These are phyloP conservation scores for Epicoccum sorghinum DNA, from an alignment of 2,329 filamentous ascomycete species.

Conservation along the genomic window DNA sequence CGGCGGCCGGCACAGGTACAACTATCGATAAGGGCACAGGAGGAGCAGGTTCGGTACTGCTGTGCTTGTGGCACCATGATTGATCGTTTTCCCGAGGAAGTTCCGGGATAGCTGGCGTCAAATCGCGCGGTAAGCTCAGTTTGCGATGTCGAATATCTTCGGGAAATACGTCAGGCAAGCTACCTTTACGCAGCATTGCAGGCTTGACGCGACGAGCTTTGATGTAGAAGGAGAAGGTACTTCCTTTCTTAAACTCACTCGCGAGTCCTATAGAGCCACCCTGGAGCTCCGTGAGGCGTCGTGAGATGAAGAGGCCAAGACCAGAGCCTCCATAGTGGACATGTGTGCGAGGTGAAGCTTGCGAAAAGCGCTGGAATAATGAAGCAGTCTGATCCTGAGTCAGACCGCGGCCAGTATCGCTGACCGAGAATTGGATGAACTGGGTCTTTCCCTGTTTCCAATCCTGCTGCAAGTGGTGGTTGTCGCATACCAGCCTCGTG, in stretches of 20 bases:
- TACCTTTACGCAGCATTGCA: conserved; percentile 20
- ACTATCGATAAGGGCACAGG: not conserved
- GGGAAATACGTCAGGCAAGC: conserved; percentile 24
- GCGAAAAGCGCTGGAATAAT: conserved; percentile 41
- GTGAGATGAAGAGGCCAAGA: conserved; percentile 42
- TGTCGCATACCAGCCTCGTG: conserved; percentile 26
- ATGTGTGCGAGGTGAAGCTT: conserved; percentile 42
- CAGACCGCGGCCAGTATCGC: conserved; percentile 51
- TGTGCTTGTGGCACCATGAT: conserved; percentile 2
- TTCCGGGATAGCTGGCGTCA: conserved; percentile 1
- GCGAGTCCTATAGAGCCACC: conserved; percentile 40
- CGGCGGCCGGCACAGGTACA: not conserved
- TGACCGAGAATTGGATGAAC: conserved; percentile 46
- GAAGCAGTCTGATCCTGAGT: conserved; percentile 42
- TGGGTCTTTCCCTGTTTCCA: conserved; percentile 38
- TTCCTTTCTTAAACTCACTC: conserved; percentile 30
- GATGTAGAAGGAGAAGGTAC: conserved; percentile 44
- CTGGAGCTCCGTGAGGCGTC: conserved; percentile 40
- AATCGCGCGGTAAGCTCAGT: conserved; percentile 2
- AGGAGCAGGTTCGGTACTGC: not conserved
- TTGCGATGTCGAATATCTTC: conserved; percentile 31
- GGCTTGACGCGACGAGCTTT: conserved; percentile 27
- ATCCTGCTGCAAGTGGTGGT: conserved; percentile 32
- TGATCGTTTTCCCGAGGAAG: not conserved
- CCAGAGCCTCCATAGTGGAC: conserved; percentile 49